Percentiles rank a stretch among this genome's conserved stretches.
Evolutionary conservation across 2,329 filamentous ascomycete species (phyloP).

Genomic region (Pyricularia pennisetigena): DNA sequence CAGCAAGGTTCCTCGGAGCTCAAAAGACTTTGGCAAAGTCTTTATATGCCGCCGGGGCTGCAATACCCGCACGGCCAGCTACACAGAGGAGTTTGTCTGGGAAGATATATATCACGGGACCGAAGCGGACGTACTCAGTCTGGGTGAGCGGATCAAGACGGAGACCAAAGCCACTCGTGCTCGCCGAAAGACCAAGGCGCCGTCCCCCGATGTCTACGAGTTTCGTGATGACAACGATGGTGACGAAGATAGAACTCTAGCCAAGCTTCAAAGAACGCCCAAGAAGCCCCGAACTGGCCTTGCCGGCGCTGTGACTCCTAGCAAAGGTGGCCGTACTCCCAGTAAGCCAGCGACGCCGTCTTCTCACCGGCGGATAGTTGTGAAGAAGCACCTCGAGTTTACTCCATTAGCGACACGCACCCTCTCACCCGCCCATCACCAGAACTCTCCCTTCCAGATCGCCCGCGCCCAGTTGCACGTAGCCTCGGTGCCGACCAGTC

Average conservation of each 20-base stretch:
- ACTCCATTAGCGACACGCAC: slow-evolving; percentile 87
- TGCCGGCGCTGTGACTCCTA: slow-evolving; percentile 36
- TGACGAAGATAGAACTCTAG: slow-evolving; percentile 22
- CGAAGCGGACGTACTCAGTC: slow-evolving; percentile 50
- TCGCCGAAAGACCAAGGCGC: slow-evolving; percentile 15
- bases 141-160: slow-evolving; percentile 59
- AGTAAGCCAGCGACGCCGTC: slow-evolving; percentile 30
- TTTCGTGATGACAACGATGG: slow-evolving; percentile 17
- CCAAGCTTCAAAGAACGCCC: slow-evolving; percentile 21
- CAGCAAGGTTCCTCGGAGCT: slow-evolving; percentile 63
- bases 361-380: slow-evolving; percentile 42
- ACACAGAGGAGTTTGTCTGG: slow-evolving; percentile 89
- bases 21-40: slow-evolving; percentile 70
- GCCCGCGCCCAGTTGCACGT: slow-evolving; percentile 87
- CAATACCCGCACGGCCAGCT: slow-evolving; percentile 78
- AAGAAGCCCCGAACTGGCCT: slow-evolving; percentile 18
- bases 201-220: slow-evolving; percentile 7
- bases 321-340: slow-evolving; percentile 41
- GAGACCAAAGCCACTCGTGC: slow-evolving; percentile 65
- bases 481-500: slow-evolving; percentile 77
- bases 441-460: slow-evolving; percentile 82
- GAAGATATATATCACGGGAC: slow-evolving; percentile 69
- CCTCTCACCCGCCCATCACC: slow-evolving; percentile 63
- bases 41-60: slow-evolving; percentile 87
- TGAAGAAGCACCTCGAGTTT: slow-evolving; percentile 89